Evolutionary conservation across 2,329 filamentous ascomycete species (phyloP).

Genomic region (Cercospora sojina): DNA sequence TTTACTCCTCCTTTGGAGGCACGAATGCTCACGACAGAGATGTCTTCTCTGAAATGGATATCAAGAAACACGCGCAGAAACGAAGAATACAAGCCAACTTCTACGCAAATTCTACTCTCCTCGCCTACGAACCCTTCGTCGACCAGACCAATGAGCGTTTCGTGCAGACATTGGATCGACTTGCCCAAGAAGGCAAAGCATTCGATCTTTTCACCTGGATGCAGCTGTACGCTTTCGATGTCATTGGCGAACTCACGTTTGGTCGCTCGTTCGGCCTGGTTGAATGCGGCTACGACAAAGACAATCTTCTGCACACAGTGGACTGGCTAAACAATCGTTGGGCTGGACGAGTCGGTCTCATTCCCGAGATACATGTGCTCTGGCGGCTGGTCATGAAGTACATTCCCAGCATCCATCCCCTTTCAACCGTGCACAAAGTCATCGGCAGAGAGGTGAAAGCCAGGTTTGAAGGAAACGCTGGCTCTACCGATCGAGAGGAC

Average conservation of each 20-base stretch:
- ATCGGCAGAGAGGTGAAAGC: constrained; percentile 32
- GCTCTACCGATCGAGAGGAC: constrained; percentile 37
- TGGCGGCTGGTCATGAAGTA: not conserved
- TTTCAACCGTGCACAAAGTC: constrained; percentile 23
- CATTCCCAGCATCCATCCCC: not conserved
- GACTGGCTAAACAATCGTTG: constrained; percentile 21
- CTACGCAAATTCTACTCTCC: constrained; percentile 42
- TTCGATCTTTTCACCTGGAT: constrained; percentile 1
- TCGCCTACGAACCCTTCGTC: constrained; percentile 43
- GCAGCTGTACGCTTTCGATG: constrained; percentile 39
- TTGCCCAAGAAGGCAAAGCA: constrained; percentile 10
- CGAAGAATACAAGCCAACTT: constrained; percentile 38
- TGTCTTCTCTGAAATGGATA: constrained; percentile 43
- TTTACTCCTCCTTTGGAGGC: constrained; percentile 43
- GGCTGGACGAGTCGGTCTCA: not conserved
- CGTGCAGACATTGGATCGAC: constrained; percentile 36
- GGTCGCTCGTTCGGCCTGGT: constrained; percentile 42
- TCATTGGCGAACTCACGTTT: constrained; percentile 45
- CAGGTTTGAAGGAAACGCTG: not conserved
- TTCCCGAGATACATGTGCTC: not conserved
- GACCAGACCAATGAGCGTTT: constrained; percentile 41
- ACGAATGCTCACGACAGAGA: constrained; percentile 40
- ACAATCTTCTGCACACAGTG: constrained; percentile 39
- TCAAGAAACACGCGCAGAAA: constrained; percentile 40
- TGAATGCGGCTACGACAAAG: constrained; percentile 34